Evolutionary conservation across 352 stramenopile species (phyloP).

Genomic region (Pythium dissimile): DNA sequence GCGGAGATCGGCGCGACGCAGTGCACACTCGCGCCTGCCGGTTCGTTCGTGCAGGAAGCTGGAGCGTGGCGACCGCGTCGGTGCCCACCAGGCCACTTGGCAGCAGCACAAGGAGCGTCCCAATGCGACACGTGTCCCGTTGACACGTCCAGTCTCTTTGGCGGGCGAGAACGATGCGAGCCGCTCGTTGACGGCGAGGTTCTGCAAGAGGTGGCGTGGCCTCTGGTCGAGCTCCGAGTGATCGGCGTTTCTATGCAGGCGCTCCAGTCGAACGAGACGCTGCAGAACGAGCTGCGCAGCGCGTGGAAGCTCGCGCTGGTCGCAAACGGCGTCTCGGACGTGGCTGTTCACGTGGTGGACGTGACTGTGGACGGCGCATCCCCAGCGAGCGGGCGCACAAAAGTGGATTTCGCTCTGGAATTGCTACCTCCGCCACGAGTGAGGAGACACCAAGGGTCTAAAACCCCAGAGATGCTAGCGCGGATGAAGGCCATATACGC

Average conservation of each 20-base stretch:
- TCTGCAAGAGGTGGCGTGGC: conserved; percentile 32
- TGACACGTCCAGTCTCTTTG: conserved; percentile 31
- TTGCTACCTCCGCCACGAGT: conserved; percentile 1
- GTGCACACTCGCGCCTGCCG: conserved; percentile 30
- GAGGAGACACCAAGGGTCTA: background rate
- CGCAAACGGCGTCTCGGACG: background rate
- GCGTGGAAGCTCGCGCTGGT: conserved; percentile 6
- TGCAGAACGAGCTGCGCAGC: background rate
- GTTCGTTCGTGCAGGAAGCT: conserved; percentile 31
- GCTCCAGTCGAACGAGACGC: background rate
- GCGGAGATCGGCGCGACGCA: conserved; percentile 12
- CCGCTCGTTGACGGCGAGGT: conserved; percentile 33
- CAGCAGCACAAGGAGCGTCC: conserved; percentile 17
- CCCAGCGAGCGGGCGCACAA: background rate
- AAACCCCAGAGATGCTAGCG: background rate
- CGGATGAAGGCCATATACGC: conserved; percentile 4
- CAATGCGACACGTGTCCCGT: conserved; percentile 29
- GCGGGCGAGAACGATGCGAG: conserved; percentile 26
- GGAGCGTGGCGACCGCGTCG: conserved; percentile 24
- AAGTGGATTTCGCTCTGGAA: conserved; percentile 13
- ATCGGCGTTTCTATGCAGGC: background rate
- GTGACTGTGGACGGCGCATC: background rate
- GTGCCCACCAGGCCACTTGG: conserved; percentile 30
- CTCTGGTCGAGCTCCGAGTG: conserved; percentile 1
- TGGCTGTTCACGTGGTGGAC: conserved; percentile 16